Conservation (phyloP, 75 land plant species). For the Selaginella tamariscina region DNA sequence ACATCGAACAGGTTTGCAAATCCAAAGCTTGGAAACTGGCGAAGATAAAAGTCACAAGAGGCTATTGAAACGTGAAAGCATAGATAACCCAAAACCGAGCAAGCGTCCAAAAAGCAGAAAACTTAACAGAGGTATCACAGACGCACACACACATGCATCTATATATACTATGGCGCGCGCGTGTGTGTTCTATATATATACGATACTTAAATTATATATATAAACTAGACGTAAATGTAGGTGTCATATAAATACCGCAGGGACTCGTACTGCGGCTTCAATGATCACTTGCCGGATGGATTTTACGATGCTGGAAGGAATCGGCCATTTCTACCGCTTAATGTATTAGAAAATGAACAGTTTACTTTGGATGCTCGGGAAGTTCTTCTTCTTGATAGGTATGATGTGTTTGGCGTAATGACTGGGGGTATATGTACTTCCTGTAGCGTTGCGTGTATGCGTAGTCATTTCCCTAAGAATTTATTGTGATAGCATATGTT, state of each 20-base stretch:
- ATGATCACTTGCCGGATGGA: constrained; percentile 75
- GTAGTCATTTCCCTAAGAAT: background rate
- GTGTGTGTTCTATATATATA: constrained; percentile 24
- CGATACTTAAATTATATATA: no score
- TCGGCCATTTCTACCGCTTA: constrained; percentile 60
- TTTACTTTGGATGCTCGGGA: constrained; percentile 61
- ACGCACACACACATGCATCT: background rate
- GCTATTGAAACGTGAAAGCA: background rate
- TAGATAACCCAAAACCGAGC: background rate
- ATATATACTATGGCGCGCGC: constrained; percentile 43
- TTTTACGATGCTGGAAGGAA: constrained; percentile 98
- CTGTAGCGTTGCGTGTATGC: no score
- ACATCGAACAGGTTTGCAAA: background rate
- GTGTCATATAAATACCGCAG: constrained; percentile 50
- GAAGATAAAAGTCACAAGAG: background rate
- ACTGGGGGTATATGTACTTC: background rate
- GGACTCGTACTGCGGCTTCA: constrained; percentile 53
- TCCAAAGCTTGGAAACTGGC: background rate
- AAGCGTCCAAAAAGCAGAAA: background rate
- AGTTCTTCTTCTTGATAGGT: constrained; percentile 92
- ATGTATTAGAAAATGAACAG: constrained; percentile 42
- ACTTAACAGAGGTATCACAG: background rate
- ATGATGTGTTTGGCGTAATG: background rate
- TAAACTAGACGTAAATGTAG: no score
- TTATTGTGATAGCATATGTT: background rate